Conservation (phyloP, 2,329 filamentous ascomycete species). For the Delphinella strobiligena region DNA sequence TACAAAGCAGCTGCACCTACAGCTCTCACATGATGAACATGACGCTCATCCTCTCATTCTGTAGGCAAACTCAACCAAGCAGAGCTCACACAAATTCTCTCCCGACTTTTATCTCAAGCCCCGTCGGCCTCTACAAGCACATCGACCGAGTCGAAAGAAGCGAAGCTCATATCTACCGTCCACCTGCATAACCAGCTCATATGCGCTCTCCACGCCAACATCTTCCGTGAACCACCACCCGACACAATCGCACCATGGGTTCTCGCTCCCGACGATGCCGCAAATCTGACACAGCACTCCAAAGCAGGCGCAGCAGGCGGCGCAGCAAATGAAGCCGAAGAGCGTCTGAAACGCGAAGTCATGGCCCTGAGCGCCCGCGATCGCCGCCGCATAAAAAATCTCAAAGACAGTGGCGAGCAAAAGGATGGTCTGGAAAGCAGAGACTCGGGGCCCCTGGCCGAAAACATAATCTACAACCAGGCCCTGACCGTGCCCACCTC, state of each 20-base stretch:
- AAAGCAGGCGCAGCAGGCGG: slow-evolving; percentile 25
- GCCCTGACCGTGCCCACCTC: slow-evolving; percentile 6
- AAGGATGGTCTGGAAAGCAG: neutral
- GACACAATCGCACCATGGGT: slow-evolving; percentile 51
- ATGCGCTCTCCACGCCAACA: slow-evolving; percentile 46
- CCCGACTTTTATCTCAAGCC: slow-evolving; percentile 41
- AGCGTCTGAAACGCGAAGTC: slow-evolving; percentile 50
- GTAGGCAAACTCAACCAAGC: slow-evolving; percentile 48
- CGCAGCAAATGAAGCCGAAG: slow-evolving; percentile 49
- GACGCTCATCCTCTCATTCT: neutral
- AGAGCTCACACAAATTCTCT: slow-evolving; percentile 45
- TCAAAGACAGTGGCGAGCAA: slow-evolving; percentile 13
- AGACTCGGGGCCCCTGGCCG: slow-evolving; percentile 1
- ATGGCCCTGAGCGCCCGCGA: slow-evolving; percentile 51
- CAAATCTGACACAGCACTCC: slow-evolving; percentile 49
- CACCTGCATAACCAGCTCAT: slow-evolving; percentile 53
- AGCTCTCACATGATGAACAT: too few relatives aligned
- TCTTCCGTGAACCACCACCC: slow-evolving; percentile 46
- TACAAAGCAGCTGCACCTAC: too few relatives aligned
- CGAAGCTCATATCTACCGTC: slow-evolving; percentile 15
- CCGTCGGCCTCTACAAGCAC: slow-evolving; percentile 32
- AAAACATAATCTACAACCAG: slow-evolving; percentile 5
- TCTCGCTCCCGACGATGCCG: slow-evolving; percentile 60
- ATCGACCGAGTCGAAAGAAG: neutral
- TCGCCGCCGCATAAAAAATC: slow-evolving; percentile 35